Conservation (phyloP, 257 asterid species). For the Parsonsia alboflavescens region DNA sequence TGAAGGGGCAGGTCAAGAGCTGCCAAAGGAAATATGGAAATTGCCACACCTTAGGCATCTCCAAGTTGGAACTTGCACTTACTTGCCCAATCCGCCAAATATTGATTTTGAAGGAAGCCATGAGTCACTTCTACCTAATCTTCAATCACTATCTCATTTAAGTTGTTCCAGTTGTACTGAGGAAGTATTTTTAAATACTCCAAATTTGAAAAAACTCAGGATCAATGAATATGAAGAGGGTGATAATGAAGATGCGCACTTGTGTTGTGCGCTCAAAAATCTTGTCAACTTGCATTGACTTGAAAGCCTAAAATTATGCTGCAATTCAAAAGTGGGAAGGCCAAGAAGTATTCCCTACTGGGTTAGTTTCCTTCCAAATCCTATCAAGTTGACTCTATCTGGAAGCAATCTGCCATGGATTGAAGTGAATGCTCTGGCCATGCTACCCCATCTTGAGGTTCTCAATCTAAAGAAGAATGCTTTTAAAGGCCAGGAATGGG, state of each 20-base stretch:
- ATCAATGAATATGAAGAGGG: background rate
- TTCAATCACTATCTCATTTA: background rate
- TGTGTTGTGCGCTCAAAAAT: background rate
- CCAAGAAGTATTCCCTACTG: background rate
- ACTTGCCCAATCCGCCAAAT: background rate
- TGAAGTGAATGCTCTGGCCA: constrained; percentile 4
- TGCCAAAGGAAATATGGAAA: background rate
- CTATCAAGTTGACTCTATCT: constrained; percentile 18
- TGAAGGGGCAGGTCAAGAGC: background rate
- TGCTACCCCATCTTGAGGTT: constrained; percentile 18
- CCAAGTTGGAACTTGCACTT: background rate
- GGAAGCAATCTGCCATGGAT: constrained; percentile 8
- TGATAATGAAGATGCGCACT: background rate
- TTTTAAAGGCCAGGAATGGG: constrained; percentile 18
- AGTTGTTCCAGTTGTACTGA: background rate
- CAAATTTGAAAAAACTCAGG: background rate
- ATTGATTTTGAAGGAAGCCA: background rate
- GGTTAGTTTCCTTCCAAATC: background rate
- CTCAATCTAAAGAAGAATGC: constrained; percentile 13
- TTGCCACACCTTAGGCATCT: background rate
- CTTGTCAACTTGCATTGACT: constrained; percentile 8
- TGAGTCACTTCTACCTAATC: background rate
- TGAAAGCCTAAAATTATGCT: background rate
- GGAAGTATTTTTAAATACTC: background rate
- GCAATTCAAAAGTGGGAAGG: background rate